Evolutionary conservation across 2,329 filamentous ascomycete species (phyloP), one percentile per base, ranked within the genome.

Genomic region (Onygena corvina): DNA sequence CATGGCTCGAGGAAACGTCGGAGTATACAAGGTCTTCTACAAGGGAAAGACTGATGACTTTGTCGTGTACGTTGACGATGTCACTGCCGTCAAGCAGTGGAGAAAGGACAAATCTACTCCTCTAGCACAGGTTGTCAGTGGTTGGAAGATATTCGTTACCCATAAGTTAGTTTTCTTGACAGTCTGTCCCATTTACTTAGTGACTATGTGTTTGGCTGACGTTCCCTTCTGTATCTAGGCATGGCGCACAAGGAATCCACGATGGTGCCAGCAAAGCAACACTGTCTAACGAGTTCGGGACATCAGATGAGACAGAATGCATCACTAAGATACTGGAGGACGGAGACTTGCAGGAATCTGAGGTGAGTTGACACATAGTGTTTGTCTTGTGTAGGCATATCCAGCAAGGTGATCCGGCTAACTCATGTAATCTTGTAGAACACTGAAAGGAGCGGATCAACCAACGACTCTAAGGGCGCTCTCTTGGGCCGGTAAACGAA

Each of bases 81-180:
- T 69, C 12, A 64, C 84, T 53, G 73, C 76, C 45, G 80, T 86
- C 60, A 74, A 85, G 68, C 81, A 90, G 67, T 96, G 90, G 90
- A 80, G 81, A 73, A 71, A 65, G 3, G 90, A 96, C 73, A 81
- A 79, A 63, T 81, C 77, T 25, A 72, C 92, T 25, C 84, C 92
- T 31, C 71, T 96, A 44, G 77, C 85, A 1, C 81, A 95, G 61
- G 89, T 98, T 50, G 77, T 96, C 50, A 86, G 82, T 51, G 76
- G 84, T 5, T 96, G 86, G 76, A 86, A 94, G 76, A 75, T 98
- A 62, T 94, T 94, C 62, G 73, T 84, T 36, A 94, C 88, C 30
- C 85, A 93, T 73, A 84, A 83, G 89, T 95, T 76, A 71, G 84
- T 73, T 56, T 33, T 46, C 50, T 49, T 50, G 38, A 35, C 46